These are phyloP conservation scores for Hamigera avellanea DNA, from an alignment of 495 filamentous ascomycete genomes.

Conservation along the genomic window DNA sequence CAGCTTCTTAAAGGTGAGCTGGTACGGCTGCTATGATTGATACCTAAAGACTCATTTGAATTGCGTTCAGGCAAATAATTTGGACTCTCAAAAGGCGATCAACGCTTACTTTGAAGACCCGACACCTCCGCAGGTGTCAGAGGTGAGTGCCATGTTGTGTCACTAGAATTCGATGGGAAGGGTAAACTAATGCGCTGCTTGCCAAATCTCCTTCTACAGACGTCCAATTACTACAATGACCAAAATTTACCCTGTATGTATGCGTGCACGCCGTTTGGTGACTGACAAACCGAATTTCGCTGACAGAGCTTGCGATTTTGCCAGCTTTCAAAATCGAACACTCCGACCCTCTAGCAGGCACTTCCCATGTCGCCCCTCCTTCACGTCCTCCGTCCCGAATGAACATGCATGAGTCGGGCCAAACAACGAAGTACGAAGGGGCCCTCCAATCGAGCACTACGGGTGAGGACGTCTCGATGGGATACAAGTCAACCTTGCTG, in stretches of 20 bases:
- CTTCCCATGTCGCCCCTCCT: slow-evolving; percentile 39
- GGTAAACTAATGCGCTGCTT: no score
- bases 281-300: slow-evolving; percentile 3
- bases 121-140: slow-evolving; percentile 17
- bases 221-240: slow-evolving; percentile 14
- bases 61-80: slow-evolving; percentile 30
- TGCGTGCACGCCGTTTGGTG: neutral
- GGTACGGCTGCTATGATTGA: neutral
- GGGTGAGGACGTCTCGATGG: slow-evolving; percentile 10
- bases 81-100: slow-evolving; percentile 37
- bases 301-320: slow-evolving; percentile 5
- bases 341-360: slow-evolving; percentile 34
- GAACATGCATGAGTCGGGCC: slow-evolving; percentile 29
- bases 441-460: slow-evolving; percentile 10
- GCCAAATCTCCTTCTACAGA: no score
- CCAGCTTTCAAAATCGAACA: slow-evolving; percentile 47
- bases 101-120: slow-evolving; percentile 43
- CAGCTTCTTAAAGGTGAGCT: slow-evolving; percentile 31
- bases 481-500: slow-evolving; percentile 3
- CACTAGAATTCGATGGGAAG: no score
- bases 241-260: slow-evolving; percentile 11
- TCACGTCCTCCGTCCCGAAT: slow-evolving; percentile 61
- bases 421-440: slow-evolving; percentile 6
- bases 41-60: neutral
- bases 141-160: slow-evolving; percentile 18